Percentiles rank a stretch among this genome's conserved stretches.
These are phyloP conservation scores for Rhizopogon vesiculosus DNA, from an alignment of 768 basidiomycete species.

Conservation along the genomic window DNA sequence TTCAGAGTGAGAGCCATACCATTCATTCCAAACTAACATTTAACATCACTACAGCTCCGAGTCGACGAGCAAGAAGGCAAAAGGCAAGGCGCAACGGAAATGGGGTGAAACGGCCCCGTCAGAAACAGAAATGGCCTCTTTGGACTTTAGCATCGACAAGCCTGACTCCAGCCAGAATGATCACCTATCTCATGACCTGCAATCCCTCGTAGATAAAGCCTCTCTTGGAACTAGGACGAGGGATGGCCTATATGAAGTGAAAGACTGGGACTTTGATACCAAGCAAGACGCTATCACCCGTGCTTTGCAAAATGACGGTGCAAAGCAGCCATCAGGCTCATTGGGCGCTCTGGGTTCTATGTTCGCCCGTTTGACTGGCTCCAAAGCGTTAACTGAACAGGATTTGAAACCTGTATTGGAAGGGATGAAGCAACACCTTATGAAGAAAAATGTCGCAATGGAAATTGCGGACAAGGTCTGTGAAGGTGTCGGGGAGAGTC, in stretches of 20 bases:
- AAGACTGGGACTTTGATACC: slow-evolving; percentile 79
- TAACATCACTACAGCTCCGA: slow-evolving; percentile 51
- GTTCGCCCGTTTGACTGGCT: slow-evolving; percentile 82
- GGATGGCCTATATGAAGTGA: slow-evolving; percentile 72
- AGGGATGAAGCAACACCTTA: slow-evolving; percentile 96
- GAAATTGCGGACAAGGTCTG: slow-evolving; percentile 95
- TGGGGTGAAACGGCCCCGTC: slow-evolving; percentile 85
- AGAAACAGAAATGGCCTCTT: slow-evolving; percentile 86
- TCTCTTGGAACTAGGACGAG: slow-evolving; percentile 74
- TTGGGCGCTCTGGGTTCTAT: slow-evolving; percentile 69
- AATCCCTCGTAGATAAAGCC: slow-evolving; percentile 59
- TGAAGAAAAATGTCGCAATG: slow-evolving; percentile 98
- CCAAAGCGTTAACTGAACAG: slow-evolving; percentile 73
- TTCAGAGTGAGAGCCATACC: slow-evolving; percentile 59
- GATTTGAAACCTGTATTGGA: slow-evolving; percentile 87
- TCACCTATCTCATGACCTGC: slow-evolving; percentile 42
- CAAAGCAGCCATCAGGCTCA: slow-evolving; percentile 36
- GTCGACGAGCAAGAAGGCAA: slow-evolving; percentile 54
- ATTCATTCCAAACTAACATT: background rate
- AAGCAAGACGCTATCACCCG: slow-evolving; percentile 48
- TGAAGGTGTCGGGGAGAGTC: slow-evolving; percentile 85
- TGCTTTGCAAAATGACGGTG: slow-evolving; percentile 45
- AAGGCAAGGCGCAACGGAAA: slow-evolving; percentile 76
- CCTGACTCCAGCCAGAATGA: slow-evolving; percentile 28
- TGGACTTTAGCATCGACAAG: slow-evolving; percentile 80